These are phyloP conservation scores for Guillardia theta DNA, from an alignment of 78 protist genomes.

Conservation along the genomic window DNA sequence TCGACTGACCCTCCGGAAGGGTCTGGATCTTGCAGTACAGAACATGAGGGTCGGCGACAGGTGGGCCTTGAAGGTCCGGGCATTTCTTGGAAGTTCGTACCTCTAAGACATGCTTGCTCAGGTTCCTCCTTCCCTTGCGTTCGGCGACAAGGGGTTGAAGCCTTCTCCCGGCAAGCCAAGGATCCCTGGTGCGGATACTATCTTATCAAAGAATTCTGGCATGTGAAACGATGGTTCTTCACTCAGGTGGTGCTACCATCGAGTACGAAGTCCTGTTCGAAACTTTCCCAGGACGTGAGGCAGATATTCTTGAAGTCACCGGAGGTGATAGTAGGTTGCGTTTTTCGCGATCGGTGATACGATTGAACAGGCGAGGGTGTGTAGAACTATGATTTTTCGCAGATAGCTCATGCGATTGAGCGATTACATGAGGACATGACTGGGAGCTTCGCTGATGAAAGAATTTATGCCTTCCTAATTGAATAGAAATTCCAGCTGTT, in stretches of 20 bases:
- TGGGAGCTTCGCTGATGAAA: too few species aligned
- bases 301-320: background rate
- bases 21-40: background rate
- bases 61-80: background rate
- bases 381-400: too few species aligned
- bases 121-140: background rate
- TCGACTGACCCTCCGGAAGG: background rate
- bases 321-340: too few species aligned
- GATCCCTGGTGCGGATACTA: background rate
- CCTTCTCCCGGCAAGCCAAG: background rate
- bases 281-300: background rate
- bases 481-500: too few species aligned
- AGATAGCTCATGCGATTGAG: too few species aligned
- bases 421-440: too few species aligned
- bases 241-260: background rate
- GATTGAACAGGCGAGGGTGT: too few species aligned
- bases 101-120: too few species aligned
- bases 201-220: background rate
- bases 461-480: too few species aligned
- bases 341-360: too few species aligned
- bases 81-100: too few species aligned
- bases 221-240: background rate
- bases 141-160: background rate
- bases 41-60: background rate
- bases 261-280: background rate